A percentile compares a stretch with the other conserved stretches of the same genome.
Evolutionary conservation across 495 filamentous ascomycete species (phyloP).

Genomic region (Aspergillus campestris): DNA sequence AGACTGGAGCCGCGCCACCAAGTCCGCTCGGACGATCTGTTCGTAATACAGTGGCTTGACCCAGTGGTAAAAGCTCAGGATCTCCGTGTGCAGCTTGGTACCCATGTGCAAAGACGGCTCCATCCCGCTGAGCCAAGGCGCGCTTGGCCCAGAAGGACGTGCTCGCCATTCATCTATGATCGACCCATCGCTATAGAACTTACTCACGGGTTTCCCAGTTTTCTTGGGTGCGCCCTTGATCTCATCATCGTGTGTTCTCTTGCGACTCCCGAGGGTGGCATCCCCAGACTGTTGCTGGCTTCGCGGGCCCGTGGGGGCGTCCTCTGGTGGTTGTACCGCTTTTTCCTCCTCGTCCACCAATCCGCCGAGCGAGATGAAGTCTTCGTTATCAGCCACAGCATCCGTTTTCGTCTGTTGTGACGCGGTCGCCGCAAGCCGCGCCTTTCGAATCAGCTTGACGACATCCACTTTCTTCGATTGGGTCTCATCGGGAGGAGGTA

Average conservation of each 20-base stretch:
- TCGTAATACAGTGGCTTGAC: constrained; percentile 72
- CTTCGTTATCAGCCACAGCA: constrained; percentile 53
- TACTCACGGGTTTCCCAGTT: constrained; percentile 35
- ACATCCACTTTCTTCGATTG: constrained; percentile 68
- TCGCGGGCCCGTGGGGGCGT: constrained; percentile 28
- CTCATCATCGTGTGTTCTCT: constrained; percentile 63
- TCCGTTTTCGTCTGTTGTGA: constrained; percentile 37
- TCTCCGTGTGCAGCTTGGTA: constrained; percentile 66
- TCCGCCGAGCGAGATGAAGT: constrained; percentile 74
- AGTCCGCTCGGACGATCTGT: constrained; percentile 57
- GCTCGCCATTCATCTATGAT: constrained; percentile 53
- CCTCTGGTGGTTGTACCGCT: constrained; percentile 20
- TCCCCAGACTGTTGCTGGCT: constrained; percentile 18
- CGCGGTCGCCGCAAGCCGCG: constrained; percentile 43
- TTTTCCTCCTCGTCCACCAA: constrained; percentile 42
- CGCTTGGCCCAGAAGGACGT: constrained; percentile 30
- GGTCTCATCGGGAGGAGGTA: constrained; percentile 62
- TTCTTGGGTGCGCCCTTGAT: constrained; percentile 44
- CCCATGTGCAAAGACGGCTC: constrained; percentile 23
- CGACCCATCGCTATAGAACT: constrained; percentile 32
- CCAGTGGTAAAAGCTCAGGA: constrained; percentile 81
- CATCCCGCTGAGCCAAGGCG: constrained; percentile 51
- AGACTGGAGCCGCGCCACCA: constrained; percentile 56
- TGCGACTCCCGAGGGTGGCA: constrained; percentile 43
- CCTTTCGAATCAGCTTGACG: constrained; percentile 80